phyloP scores from a whole-genome alignment of 169 alveolate species.

The Plasmodium vivax region DNA sequence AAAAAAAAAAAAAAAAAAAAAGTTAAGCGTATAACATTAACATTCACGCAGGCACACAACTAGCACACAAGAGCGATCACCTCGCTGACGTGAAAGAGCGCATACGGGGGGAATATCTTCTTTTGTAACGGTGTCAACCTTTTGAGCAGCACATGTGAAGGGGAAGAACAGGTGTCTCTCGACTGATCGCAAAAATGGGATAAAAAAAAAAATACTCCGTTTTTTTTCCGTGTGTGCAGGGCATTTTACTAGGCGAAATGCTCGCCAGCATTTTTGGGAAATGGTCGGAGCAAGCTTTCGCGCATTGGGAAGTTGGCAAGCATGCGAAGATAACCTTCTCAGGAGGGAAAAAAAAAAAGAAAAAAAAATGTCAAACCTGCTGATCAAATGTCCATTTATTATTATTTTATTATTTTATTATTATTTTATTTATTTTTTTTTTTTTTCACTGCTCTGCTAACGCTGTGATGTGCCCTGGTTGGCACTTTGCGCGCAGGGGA shows the following conservation, averaged over 20 bases:
- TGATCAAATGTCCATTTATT: slow-evolving; percentile 1
- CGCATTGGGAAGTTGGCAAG: neutral
- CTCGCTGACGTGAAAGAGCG: neutral
- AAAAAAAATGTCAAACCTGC: neutral
- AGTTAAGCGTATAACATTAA: neutral
- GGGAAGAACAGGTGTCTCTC: neutral
- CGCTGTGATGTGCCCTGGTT: neutral
- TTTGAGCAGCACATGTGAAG: neutral
- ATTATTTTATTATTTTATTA: neutral
- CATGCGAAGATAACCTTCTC: neutral
- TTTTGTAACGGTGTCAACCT: neutral
- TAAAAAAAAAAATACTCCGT: neutral
- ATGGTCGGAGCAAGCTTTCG: neutral
- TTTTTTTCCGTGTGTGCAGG: neutral
- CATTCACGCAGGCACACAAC: neutral
- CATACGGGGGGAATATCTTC: neutral
- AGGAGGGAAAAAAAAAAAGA: neutral
- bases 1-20: neutral
- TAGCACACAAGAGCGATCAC: neutral
- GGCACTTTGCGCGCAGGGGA: neutral
- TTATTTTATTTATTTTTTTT: neutral
- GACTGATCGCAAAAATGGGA: neutral
- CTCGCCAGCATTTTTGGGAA: neutral
- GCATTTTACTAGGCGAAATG: neutral
- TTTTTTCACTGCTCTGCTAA: neutral